Conservation (phyloP, 768 basidiomycete species). For the Phanerochaete sordida region DNA sequence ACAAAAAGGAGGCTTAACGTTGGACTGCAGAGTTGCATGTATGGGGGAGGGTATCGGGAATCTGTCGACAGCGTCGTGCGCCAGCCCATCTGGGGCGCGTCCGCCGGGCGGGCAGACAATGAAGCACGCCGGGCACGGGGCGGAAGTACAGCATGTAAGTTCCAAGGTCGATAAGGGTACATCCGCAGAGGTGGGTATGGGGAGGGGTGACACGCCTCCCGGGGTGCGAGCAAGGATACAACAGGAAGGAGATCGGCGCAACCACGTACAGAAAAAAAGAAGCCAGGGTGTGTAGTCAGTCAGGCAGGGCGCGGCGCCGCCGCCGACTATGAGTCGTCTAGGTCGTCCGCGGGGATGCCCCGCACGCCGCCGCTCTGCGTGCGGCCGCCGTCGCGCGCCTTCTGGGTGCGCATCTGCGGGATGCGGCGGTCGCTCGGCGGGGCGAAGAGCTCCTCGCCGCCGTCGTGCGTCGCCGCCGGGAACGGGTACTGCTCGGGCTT, state of each 20-base stretch:
- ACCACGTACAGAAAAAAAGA: not conserved
- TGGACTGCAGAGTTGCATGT: not conserved
- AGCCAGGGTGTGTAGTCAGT: not conserved
- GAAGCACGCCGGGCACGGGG: not conserved
- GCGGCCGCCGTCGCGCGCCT: slow-evolving; percentile 75
- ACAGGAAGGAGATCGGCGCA: not conserved
- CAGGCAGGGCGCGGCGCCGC: not conserved
- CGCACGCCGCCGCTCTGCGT: slow-evolving; percentile 87
- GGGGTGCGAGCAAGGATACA: slow-evolving; percentile 8
- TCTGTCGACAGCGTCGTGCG: not conserved
- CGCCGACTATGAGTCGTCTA: slow-evolving; percentile 26
- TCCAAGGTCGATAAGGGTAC: not conserved
- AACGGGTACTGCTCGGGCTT: slow-evolving; percentile 52
- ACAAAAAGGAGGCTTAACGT: not conserved
- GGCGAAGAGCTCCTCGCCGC: slow-evolving; percentile 19
- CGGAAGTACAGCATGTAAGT: not conserved
- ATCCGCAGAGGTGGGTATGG: not conserved
- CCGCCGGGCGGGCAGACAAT: no score
- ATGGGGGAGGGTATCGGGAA: not conserved
- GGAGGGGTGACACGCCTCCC: not conserved
- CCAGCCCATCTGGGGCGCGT: not conserved
- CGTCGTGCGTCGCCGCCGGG: slow-evolving; percentile 40
- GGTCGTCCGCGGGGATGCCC: slow-evolving; percentile 50
- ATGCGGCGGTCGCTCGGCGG: slow-evolving; percentile 23
- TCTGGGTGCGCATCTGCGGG: slow-evolving; percentile 66